A percentile compares a stretch with the other conserved stretches of the same genome.
Evolutionary conservation across 805 yeast genomes (phyloP).

Genomic region (Monosporozyma yasuniensis): DNA sequence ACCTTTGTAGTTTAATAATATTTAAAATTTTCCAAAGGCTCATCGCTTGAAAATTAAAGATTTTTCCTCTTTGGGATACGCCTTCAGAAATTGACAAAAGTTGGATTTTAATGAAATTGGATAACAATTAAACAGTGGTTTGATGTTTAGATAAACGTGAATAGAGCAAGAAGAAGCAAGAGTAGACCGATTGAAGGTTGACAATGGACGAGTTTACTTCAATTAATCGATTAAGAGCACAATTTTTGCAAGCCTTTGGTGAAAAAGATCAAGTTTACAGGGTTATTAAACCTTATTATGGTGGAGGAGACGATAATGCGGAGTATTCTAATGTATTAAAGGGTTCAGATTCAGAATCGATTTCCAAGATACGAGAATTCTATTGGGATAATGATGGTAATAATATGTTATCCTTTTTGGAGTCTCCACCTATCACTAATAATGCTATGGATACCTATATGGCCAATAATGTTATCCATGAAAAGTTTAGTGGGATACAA

Average conservation of each 20-base stretch:
- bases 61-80: background rate
- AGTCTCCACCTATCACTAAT: constrained; percentile 26
- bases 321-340: constrained; percentile 7
- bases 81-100: background rate
- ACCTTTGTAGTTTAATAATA: background rate
- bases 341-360: background rate
- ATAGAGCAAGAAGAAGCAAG: background rate
- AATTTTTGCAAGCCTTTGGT: constrained; percentile 20
- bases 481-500: background rate
- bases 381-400: constrained; percentile 16
- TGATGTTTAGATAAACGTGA: background rate
- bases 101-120: background rate
- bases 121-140: background rate
- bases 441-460: constrained; percentile 9
- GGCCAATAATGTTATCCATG: background rate
- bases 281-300: constrained; percentile 22
- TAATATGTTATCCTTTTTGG: constrained; percentile 14
- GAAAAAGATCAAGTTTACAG: constrained; percentile 27
- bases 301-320: constrained; percentile 1
- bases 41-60: constrained; percentile 3
- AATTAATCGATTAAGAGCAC: constrained; percentile 25
- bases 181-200: background rate
- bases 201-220: constrained; percentile 22
- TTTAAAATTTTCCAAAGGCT: background rate
- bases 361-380: constrained; percentile 7